Conservation (phyloP, 1,139 yeast species). For the Blastobotrys niveus region DNA sequence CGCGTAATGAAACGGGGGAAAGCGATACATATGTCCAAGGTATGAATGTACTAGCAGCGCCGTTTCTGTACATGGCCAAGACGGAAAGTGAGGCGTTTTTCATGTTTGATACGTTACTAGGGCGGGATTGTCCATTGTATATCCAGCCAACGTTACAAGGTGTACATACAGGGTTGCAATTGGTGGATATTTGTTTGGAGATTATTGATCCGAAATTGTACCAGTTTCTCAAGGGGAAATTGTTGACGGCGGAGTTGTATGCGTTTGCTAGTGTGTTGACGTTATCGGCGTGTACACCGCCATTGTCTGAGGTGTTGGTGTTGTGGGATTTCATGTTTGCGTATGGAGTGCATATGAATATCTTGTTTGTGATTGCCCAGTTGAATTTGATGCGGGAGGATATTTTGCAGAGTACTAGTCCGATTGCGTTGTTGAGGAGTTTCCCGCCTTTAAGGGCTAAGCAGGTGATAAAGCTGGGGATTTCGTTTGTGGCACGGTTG, state of each 20-base stretch:
- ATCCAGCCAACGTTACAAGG: conserved; percentile 75
- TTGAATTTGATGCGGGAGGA: conserved; percentile 61
- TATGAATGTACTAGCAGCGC: conserved; percentile 82
- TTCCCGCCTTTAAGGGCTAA: conserved; percentile 70
- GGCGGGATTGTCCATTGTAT: conserved; percentile 67
- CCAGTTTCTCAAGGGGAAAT: conserved; percentile 54
- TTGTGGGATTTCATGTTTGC: conserved; percentile 92
- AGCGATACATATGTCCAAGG: conserved; percentile 70
- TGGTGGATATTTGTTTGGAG: conserved; percentile 63
- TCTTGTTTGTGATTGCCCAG: conserved; percentile 80
- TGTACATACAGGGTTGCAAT: conserved; percentile 65
- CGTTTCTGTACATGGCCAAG: conserved; percentile 68
- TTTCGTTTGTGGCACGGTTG: conserved; percentile 72
- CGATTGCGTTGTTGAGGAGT: conserved; percentile 68
- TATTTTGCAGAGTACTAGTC: conserved; percentile 53
- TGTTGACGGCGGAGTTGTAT: conserved; percentile 72
- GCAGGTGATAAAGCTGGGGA: conserved; percentile 70
- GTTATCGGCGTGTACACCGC: conserved; percentile 85
- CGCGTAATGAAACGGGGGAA: conserved; percentile 6
- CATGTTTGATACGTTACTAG: conserved; percentile 53
- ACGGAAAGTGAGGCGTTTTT: conserved; percentile 86
- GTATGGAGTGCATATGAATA: conserved; percentile 84
- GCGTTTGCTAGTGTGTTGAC: conserved; percentile 88
- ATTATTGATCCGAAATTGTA: conserved; percentile 70
- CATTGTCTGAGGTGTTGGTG: conserved; percentile 64